Conservation (phyloP, 441 rosid species). For the Adansonia gregorii region DNA sequence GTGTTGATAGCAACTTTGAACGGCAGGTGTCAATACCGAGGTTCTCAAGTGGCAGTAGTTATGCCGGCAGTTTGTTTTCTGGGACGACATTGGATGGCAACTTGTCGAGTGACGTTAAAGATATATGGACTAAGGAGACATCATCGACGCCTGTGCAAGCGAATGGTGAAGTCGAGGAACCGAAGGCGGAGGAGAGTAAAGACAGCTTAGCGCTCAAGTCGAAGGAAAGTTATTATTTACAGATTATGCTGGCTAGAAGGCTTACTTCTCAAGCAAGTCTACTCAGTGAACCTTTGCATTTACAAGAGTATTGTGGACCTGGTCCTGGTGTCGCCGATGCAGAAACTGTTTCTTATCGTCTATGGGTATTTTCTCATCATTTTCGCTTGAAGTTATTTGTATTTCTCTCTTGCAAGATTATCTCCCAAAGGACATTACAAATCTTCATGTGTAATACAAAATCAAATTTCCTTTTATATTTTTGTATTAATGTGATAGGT, state of each 20-base stretch:
- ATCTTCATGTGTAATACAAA: neutral
- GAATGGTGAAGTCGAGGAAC: constrained; percentile 43
- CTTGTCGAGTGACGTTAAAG: constrained; percentile 62
- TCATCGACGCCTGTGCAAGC: constrained; percentile 40
- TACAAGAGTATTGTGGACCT: constrained; percentile 38
- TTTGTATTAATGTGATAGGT: neutral
- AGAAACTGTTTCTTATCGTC: constrained; percentile 55
- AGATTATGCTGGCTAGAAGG: constrained; percentile 76
- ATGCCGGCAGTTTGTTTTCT: constrained; percentile 80
- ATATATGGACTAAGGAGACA: constrained; percentile 34
- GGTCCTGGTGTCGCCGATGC: constrained; percentile 43
- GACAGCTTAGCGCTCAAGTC: constrained; percentile 48
- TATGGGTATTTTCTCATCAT: constrained; percentile 61
- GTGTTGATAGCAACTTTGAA: constrained; percentile 62
- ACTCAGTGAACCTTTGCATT: constrained; percentile 43
- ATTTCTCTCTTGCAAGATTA: neutral
- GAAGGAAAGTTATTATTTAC: constrained; percentile 70
- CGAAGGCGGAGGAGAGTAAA: constrained; percentile 33
- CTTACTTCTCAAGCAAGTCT: constrained; percentile 69
- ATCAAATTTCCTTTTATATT: neutral
- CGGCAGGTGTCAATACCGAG: constrained; percentile 73
- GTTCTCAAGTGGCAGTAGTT: constrained; percentile 87
- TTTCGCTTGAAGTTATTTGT: constrained; percentile 2
- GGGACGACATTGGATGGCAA: constrained; percentile 70
- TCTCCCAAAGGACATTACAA: neutral